Evolutionary conservation across 169 alveolate species (phyloP).

Genomic region (Eimeria maxima): DNA sequence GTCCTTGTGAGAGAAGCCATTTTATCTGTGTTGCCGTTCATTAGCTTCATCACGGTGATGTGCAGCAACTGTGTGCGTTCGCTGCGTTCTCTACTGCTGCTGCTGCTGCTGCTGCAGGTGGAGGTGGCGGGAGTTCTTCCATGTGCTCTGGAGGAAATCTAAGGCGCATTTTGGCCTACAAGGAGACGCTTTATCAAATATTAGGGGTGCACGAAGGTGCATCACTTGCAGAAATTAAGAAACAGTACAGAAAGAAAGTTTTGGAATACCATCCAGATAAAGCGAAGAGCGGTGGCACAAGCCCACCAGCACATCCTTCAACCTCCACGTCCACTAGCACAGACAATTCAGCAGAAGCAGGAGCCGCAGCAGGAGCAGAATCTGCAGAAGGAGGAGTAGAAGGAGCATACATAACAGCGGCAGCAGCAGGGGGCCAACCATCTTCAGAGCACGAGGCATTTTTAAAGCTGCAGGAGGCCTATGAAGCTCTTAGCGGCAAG

Average conservation of each 20-base stretch:
- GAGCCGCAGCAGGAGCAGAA: neutral
- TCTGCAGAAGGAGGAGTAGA: neutral
- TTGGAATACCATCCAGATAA: slow-evolving; percentile 86
- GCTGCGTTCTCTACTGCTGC: neutral
- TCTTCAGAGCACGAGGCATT: slow-evolving; percentile 74
- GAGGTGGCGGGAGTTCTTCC: slow-evolving; percentile 45
- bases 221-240: slow-evolving; percentile 72
- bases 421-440: slow-evolving; percentile 17
- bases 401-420: neutral
- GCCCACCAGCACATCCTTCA: neutral
- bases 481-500: slow-evolving; percentile 88
- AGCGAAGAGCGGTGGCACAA: neutral
- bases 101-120: slow-evolving; percentile 21
- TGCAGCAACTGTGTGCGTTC: no score
- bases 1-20: no score
- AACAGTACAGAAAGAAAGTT: slow-evolving; percentile 76
- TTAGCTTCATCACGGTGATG: neutral
- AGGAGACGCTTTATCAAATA: slow-evolving; percentile 77
- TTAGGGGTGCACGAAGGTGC: slow-evolving; percentile 76
- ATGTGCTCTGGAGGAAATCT: slow-evolving; percentile 28
- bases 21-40: neutral
- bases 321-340: neutral
- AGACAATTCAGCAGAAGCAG: neutral
- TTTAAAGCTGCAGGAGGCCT: slow-evolving; percentile 94
- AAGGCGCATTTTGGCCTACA: slow-evolving; percentile 44